Evolutionary conservation across 805 yeast species (phyloP).

Genomic region (Suhomyces faveliae): DNA sequence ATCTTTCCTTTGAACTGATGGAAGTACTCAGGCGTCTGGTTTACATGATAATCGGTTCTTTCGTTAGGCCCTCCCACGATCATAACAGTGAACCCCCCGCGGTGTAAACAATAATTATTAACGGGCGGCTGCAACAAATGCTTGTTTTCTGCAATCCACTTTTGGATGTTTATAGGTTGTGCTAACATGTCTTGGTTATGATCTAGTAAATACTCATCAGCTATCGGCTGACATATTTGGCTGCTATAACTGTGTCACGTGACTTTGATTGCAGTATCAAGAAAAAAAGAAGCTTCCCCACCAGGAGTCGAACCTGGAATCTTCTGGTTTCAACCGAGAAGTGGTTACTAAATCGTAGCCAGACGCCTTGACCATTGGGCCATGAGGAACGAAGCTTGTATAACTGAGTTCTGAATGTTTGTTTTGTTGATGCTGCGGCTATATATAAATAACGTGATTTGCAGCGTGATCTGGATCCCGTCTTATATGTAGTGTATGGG

Average conservation of each 20-base stretch:
- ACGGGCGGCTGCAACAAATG: constrained; percentile 87
- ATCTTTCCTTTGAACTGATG: constrained; percentile 83
- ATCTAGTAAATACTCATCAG: background rate
- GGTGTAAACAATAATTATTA: constrained; percentile 83
- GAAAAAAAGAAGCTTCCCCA: constrained; percentile 41
- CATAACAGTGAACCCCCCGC: constrained; percentile 93
- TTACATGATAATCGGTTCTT: constrained; percentile 88
- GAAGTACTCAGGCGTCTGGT: constrained; percentile 94
- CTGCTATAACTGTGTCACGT: background rate
- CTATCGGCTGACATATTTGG: background rate
- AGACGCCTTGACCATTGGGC: constrained; percentile 77
- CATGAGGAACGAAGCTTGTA: constrained; percentile 59
- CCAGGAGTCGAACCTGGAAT: constrained; percentile 54
- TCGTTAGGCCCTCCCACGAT: constrained; percentile 95
- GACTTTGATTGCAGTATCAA: background rate
- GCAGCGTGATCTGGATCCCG: no score
- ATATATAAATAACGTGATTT: no score
- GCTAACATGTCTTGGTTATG: constrained; percentile 41
- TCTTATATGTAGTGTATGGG: no score
- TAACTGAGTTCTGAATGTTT: background rate
- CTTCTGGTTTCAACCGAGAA: constrained; percentile 46
- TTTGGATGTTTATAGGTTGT: constrained; percentile 71
- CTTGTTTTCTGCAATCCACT: constrained; percentile 78
- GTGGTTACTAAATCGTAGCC: constrained; percentile 58
- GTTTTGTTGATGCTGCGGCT: no score